Conservation (phyloP, 352 stramenopile species). For the Pythium periplocum region DNA sequence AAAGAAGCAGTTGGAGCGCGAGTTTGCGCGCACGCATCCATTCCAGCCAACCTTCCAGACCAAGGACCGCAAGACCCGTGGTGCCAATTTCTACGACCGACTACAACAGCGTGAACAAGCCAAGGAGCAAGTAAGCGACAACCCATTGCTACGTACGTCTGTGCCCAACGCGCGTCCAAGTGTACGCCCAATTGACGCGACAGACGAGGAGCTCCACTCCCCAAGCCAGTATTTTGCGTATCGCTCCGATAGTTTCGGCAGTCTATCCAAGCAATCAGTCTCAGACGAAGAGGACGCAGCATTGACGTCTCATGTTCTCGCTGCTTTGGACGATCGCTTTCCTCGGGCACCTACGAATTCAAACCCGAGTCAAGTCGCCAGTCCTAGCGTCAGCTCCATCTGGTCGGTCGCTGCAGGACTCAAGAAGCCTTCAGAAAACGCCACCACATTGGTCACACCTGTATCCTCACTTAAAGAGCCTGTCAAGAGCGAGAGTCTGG, state of each 20-base stretch:
- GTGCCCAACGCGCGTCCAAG: constrained; percentile 46
- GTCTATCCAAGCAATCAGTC: constrained; percentile 17
- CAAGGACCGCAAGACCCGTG: constrained; percentile 32
- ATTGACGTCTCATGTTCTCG: constrained; percentile 50
- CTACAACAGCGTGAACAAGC: constrained; percentile 18
- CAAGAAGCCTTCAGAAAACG: too few species aligned
- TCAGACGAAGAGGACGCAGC: constrained; percentile 45
- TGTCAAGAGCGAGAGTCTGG: too few species aligned
- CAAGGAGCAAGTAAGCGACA: constrained; percentile 5
- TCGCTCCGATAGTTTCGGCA: constrained; percentile 29
- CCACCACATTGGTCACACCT: too few species aligned
- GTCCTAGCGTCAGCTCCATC: too few species aligned
- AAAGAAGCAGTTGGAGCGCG: constrained; percentile 44
- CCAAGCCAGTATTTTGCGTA: constrained; percentile 2
- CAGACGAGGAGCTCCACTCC: constrained; percentile 6
- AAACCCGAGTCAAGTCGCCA: too few species aligned
- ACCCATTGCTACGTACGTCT: constrained; percentile 35
- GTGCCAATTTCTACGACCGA: constrained; percentile 49
- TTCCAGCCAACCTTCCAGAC: constrained; percentile 57
- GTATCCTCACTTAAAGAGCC: too few species aligned
- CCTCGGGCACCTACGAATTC: not conserved
- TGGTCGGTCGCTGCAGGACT: too few species aligned
- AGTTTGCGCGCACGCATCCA: constrained; percentile 51
- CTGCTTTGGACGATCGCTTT: constrained; percentile 29
- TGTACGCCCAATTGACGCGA: constrained; percentile 52